Conservation (phyloP, 495 filamentous ascomycete genomes). For the Letharia lupina region DNA sequence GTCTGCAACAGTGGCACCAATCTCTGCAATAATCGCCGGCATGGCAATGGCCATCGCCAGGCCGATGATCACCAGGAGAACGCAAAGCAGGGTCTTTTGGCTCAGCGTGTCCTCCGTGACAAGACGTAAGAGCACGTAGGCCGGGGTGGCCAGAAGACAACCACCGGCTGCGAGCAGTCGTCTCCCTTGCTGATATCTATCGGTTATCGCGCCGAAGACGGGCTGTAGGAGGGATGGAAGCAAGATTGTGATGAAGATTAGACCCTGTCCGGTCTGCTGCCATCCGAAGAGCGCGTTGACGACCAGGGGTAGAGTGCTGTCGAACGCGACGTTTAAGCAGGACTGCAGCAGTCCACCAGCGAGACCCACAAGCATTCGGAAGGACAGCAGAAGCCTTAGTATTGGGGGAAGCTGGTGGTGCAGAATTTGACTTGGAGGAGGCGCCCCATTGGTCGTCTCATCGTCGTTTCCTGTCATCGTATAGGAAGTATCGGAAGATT, state of each 20-base stretch:
- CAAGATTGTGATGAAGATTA: slow-evolving; percentile 55
- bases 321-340: slow-evolving; percentile 45
- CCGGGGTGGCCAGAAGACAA: slow-evolving; percentile 46
- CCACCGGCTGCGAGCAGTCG: slow-evolving; percentile 47
- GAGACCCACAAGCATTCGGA: slow-evolving; percentile 39
- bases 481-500: no score
- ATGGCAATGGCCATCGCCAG: slow-evolving; percentile 44
- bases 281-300: slow-evolving; percentile 47
- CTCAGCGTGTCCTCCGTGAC: slow-evolving; percentile 39
- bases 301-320: slow-evolving; percentile 46
- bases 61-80: slow-evolving; percentile 48
- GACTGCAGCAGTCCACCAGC: slow-evolving; percentile 44
- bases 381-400: slow-evolving; percentile 35
- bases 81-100: slow-evolving; percentile 48
- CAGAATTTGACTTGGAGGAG: no score
- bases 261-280: slow-evolving; percentile 49
- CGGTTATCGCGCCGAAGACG: slow-evolving; percentile 42
- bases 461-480: no score
- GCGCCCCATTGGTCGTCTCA: no score
- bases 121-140: slow-evolving; percentile 49
- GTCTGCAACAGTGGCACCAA: slow-evolving; percentile 50
- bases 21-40: slow-evolving; percentile 62
- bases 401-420: no score
- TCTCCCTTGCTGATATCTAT: slow-evolving; percentile 40
- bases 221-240: slow-evolving; percentile 51